phyloP scores from a whole-genome alignment of 345 rosid species.

The Streptanthus diversifolius region DNA sequence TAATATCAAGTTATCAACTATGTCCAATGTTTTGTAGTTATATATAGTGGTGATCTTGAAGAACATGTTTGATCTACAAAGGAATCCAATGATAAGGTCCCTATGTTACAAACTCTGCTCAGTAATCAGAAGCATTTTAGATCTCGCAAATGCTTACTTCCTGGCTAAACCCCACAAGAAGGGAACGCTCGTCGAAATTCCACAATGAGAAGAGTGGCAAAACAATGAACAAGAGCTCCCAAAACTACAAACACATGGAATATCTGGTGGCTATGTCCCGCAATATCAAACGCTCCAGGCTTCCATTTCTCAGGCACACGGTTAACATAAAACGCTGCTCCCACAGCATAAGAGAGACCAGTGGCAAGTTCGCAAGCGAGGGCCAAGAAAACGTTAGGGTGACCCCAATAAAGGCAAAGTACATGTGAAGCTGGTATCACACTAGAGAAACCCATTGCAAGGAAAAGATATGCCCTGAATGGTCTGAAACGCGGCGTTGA shows the following conservation, averaged over 20 bases:
- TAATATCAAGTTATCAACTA: neutral
- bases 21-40: neutral
- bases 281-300: conserved; percentile 88
- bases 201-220: conserved; percentile 60
- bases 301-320: conserved; percentile 90
- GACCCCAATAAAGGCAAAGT: conserved; percentile 55
- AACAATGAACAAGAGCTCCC: conserved; percentile 73
- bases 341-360: conserved; percentile 53
- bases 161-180: conserved; percentile 34
- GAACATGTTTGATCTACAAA: neutral
- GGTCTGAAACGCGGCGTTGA: conserved; percentile 54
- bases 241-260: conserved; percentile 84
- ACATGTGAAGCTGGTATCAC: conserved; percentile 76
- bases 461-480: conserved; percentile 67
- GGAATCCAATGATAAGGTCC: neutral
- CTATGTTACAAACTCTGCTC: neutral
- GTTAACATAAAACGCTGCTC: conserved; percentile 59
- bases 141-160: neutral
- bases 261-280: conserved; percentile 93
- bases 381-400: conserved; percentile 55
- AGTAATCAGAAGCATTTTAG: neutral
- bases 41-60: neutral
- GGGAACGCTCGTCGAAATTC: conserved; percentile 62
- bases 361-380: conserved; percentile 62
- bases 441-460: conserved; percentile 82